phyloP scores from a whole-genome alignment of 164 flowering plant species.

The Macadamia tetraphylla region DNA sequence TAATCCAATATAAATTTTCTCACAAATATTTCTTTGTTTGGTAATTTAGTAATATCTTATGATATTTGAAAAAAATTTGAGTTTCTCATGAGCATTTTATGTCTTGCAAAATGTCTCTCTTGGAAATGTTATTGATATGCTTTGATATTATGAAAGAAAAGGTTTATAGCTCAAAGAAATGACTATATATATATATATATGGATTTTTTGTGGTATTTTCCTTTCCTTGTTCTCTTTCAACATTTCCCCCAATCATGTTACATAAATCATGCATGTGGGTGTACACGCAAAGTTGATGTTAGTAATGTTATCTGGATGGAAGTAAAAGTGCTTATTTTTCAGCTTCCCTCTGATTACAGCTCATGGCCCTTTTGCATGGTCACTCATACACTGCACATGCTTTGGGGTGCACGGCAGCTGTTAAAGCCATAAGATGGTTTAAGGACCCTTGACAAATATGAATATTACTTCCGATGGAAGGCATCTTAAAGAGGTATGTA shows the following conservation, averaged over 20 bases:
- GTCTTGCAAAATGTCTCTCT: neutral
- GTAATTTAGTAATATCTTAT: neutral
- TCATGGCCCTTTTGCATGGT: constrained; percentile 88
- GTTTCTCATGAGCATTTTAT: neutral
- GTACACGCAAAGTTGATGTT: neutral
- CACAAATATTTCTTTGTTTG: neutral
- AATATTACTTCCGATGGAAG: constrained; percentile 44
- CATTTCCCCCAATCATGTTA: too few species aligned
- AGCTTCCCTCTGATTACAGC: constrained; percentile 44
- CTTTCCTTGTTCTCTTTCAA: neutral
- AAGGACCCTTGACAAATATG: constrained; percentile 65
- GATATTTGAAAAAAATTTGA: neutral
- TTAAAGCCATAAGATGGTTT: constrained; percentile 76
- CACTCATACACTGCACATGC: constrained; percentile 98
- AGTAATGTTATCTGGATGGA: neutral
- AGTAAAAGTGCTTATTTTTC: neutral
- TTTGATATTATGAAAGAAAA: neutral
- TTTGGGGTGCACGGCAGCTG: constrained; percentile 90
- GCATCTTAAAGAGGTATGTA: constrained; percentile 61
- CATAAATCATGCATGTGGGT: neutral
- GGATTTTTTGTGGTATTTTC: too few species aligned
- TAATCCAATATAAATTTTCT: neutral
- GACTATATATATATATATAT: neutral
- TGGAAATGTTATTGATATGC: neutral
- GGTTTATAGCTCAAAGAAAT: neutral